These are phyloP conservation scores for Coniochaeta sp. DNA, from an alignment of 2,329 filamentous ascomycete genomes.

Conservation along the genomic window DNA sequence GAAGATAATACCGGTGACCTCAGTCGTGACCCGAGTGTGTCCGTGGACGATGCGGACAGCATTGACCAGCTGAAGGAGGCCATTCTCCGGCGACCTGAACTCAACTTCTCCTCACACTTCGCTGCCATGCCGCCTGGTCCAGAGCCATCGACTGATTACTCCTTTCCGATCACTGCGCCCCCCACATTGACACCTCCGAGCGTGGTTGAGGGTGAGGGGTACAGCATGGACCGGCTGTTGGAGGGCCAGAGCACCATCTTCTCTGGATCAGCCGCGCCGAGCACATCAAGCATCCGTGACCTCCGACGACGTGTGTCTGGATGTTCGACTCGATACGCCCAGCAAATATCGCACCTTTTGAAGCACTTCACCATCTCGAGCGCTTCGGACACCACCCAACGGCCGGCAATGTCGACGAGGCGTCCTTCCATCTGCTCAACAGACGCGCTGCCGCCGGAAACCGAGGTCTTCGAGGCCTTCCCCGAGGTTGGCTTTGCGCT, in stretches of 20 bases:
- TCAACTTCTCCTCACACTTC: background rate
- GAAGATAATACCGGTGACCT: background rate
- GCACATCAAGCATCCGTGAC: conserved; percentile 17
- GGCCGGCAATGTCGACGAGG: background rate
- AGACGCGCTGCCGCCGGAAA: background rate
- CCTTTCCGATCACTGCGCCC: background rate
- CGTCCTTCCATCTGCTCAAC: conserved; percentile 5
- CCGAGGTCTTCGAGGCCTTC: conserved; percentile 11
- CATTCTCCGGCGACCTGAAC: background rate
- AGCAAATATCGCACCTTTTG: conserved; percentile 16
- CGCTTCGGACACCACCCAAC: conserved; percentile 11
- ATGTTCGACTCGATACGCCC: conserved; percentile 19
- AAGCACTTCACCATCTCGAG: conserved; percentile 16
- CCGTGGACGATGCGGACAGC: background rate
- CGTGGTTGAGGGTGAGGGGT: background rate
- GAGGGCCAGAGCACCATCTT: conserved; percentile 4
- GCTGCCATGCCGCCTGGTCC: background rate
- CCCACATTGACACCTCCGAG: background rate
- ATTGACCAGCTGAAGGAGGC: background rate
- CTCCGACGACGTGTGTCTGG: conserved; percentile 28
- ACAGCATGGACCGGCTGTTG: background rate
- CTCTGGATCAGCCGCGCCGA: conserved; percentile 13
- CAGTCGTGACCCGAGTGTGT: background rate
- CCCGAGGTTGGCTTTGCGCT: conserved; percentile 24
- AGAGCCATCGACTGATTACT: background rate